phyloP scores from a whole-genome alignment of 202 grass and related monocot species.

The Sporobolus alterniflorus region DNA sequence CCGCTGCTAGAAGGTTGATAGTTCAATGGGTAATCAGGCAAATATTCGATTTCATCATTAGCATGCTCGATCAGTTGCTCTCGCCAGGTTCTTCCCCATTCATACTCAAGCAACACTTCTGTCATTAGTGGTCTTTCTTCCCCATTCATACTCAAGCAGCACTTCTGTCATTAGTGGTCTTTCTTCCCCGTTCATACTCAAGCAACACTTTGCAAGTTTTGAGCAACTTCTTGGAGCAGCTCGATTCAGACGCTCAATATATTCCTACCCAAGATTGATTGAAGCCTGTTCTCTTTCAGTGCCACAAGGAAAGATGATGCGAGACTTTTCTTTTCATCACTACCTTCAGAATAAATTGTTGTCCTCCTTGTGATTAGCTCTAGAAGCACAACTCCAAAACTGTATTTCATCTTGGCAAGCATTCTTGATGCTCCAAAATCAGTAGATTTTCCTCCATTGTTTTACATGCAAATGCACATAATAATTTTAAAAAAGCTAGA shows the following conservation, averaged over 20 bases:
- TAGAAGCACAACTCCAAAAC: slow-evolving; percentile 39
- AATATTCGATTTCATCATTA: not conserved
- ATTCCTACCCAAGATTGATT: not conserved
- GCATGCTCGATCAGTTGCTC: not conserved
- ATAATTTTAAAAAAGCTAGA: too few species aligned
- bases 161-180: not conserved
- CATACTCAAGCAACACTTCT: not conserved
- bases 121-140: not conserved
- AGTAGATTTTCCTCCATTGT: slow-evolving; percentile 37
- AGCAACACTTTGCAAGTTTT: not conserved
- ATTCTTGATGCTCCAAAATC: slow-evolving; percentile 47
- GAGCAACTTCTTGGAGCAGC: slow-evolving; percentile 1
- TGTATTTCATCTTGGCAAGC: slow-evolving; percentile 21
- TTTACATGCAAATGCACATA: too few species aligned
- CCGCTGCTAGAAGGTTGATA: not conserved
- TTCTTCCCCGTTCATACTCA: slow-evolving; percentile 5
- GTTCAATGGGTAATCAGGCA: not conserved
- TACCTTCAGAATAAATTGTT: not conserved
- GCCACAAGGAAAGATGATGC: slow-evolving; percentile 24
- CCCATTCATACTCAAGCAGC: not conserved
- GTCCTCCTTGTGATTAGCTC: slow-evolving; percentile 33
- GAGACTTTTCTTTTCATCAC: slow-evolving; percentile 22
- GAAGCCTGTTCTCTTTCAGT: slow-evolving; percentile 14
- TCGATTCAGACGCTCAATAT: not conserved
- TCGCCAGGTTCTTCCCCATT: not conserved